These are phyloP conservation scores for Cytospora piceae DNA, from an alignment of 2,329 filamentous ascomycete species.

Conservation along the genomic window DNA sequence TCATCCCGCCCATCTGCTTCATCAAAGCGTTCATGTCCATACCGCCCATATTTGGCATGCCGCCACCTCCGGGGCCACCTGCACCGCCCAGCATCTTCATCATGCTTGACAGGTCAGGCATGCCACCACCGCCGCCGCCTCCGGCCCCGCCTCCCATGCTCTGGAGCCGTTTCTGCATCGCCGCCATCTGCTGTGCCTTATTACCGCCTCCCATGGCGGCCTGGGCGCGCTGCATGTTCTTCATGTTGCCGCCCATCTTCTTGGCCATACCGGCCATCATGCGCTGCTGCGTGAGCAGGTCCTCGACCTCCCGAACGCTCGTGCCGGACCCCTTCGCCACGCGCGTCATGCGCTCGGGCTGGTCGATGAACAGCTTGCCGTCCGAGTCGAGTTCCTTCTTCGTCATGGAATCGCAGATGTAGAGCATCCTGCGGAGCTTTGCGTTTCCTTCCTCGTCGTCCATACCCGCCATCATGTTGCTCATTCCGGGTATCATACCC, in stretches of 20 bases:
- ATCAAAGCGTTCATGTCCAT: slow-evolving; percentile 40
- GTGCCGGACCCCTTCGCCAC: slow-evolving; percentile 90
- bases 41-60: slow-evolving; percentile 69
- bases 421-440: slow-evolving; percentile 97
- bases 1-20: slow-evolving; percentile 31
- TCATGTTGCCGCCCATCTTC: slow-evolving; percentile 97
- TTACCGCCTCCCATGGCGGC: slow-evolving; percentile 89
- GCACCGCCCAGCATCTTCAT: slow-evolving; percentile 90
- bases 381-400: slow-evolving; percentile 93
- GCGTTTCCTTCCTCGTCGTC: slow-evolving; percentile 94
- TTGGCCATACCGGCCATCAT: slow-evolving; percentile 99
- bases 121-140: slow-evolving; percentile 58
- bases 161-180: slow-evolving; percentile 94
- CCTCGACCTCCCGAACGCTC: slow-evolving; percentile 89
- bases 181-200: slow-evolving; percentile 89
- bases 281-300: slow-evolving; percentile 93
- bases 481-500: slow-evolving; percentile 96
- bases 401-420: slow-evolving; percentile 98
- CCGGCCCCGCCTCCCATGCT: slow-evolving; percentile 81
- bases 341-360: slow-evolving; percentile 90
- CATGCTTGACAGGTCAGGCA: slow-evolving; percentile 83
- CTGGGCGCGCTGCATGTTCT: slow-evolving; percentile 94
- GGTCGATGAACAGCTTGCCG: slow-evolving; percentile 90
- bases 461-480: slow-evolving; percentile 91
- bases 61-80: slow-evolving; percentile 61